phyloP scores from a whole-genome alignment of 495 filamentous ascomycete species.

The Rhizodiscina lignyota region DNA sequence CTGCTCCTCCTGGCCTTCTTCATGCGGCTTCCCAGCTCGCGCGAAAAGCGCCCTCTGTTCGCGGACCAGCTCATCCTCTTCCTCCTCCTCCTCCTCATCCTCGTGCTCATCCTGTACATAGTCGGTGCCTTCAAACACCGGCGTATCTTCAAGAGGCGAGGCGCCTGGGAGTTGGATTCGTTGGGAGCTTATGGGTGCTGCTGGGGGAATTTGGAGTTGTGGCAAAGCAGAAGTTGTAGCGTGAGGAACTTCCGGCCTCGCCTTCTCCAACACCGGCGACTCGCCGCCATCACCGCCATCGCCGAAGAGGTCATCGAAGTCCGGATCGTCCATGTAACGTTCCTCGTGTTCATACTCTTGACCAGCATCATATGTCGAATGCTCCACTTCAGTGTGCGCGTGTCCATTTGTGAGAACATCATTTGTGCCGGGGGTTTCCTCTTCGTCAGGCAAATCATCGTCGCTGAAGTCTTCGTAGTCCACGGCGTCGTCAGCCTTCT shows the following conservation, averaged over 20 bases:
- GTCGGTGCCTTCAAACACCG: slow-evolving; percentile 13
- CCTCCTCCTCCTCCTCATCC: slow-evolving; percentile 19
- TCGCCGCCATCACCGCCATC: too few species aligned
- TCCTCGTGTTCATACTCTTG: slow-evolving; percentile 17
- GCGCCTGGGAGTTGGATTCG: slow-evolving; percentile 15
- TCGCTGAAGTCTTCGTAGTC: slow-evolving; percentile 82
- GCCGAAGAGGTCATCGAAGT: slow-evolving; percentile 21
- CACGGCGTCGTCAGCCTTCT: slow-evolving; percentile 64
- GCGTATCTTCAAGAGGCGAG: too few species aligned
- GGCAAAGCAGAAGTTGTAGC: too few species aligned
- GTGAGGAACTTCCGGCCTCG: too few species aligned
- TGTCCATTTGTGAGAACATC: slow-evolving; percentile 1
- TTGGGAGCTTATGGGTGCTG: too few species aligned
- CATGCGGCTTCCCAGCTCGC: slow-evolving; percentile 31
- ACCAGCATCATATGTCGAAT: slow-evolving; percentile 5
- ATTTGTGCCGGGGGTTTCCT: slow-evolving; percentile 18
- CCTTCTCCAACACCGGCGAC: too few species aligned
- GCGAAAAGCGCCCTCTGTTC: slow-evolving; percentile 15
- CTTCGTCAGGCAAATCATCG: slow-evolving; percentile 54
- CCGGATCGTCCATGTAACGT: slow-evolving; percentile 6
- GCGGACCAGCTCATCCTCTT: slow-evolving; percentile 8
- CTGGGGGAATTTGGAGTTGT: too few species aligned
- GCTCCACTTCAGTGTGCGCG: slow-evolving; percentile 26
- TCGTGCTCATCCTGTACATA: slow-evolving; percentile 21
- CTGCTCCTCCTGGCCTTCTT: too few species aligned